Evolutionary conservation across 371 early-diverging fungal species (phyloP), one percentile per base, ranked within the genome.

Genomic region (Rhizoclosmatium hyalinum): DNA sequence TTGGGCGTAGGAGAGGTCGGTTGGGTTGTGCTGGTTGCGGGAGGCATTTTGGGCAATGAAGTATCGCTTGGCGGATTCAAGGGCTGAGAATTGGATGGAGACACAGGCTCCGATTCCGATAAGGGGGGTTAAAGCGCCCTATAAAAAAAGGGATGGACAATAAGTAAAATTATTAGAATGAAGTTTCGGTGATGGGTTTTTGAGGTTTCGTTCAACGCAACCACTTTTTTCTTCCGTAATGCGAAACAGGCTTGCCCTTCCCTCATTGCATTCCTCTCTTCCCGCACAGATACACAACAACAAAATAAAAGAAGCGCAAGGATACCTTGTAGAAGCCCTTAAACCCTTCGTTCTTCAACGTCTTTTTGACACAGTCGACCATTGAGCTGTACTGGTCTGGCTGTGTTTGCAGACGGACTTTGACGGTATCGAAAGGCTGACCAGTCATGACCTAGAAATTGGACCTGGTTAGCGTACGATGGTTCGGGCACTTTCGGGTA

Each of bases 41-140:
- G 67, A 39, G 17, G 69, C 41, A 70, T 84, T 87, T 19, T 41
- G 57, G 24, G 10, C 2, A 39, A 70, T 68, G 21, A 89, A 80
- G 43, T 41, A 24, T 14, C 89, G 81, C 76, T 89, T 89, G 6
- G 78, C 70, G 24, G 79, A 75, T 73, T 87, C 88, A 17, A 88
- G 76, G 39, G 85, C 85, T 21, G 79, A 80, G 72, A 89, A 89
- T 67, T 89, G 89, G 72, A 89, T 82, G n/a, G 86, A 84, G 4
- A 89, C 89, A 73, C 89, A 88, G 19, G 83, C 85, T 42, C 87
- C 89, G 56, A 87, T 83, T 19, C 89, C 89, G 53, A 86, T 57
- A 14, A 89, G 79, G 0, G 89, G 89, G 3, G 85, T 86, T 39
- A 87, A 73, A 12, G 89, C 87, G n/a, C 89, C 89, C 80, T 79